These are phyloP conservation scores for Sistotremastrum niveocremeum DNA, from an alignment of 768 basidiomycete species.

Conservation along the genomic window DNA sequence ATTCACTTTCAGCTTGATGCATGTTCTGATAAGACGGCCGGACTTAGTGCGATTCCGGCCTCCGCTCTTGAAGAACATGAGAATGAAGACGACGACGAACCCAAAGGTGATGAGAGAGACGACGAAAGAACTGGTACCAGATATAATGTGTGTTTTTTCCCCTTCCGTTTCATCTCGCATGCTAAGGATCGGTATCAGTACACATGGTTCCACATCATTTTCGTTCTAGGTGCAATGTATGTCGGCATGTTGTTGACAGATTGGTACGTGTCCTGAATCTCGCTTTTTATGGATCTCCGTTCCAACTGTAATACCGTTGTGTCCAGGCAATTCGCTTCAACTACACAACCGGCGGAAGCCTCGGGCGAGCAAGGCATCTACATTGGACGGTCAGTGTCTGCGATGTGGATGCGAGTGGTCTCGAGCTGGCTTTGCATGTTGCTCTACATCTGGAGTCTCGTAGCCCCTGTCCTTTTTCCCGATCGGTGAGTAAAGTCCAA, in stretches of 20 bases:
- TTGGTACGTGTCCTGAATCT: slow-evolving; percentile 47
- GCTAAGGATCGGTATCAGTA: slow-evolving; percentile 40
- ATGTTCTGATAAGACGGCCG: not conserved
- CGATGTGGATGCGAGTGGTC: slow-evolving; percentile 99
- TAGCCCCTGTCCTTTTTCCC: slow-evolving; percentile 84
- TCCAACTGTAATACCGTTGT: not conserved
- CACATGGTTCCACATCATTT: slow-evolving; percentile 98
- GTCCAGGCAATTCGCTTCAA: slow-evolving; percentile 64
- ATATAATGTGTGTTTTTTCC: slow-evolving; percentile 62
- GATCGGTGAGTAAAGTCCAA: slow-evolving; percentile 49
- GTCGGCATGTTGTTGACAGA: slow-evolving; percentile 94
- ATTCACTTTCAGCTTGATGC: not conserved
- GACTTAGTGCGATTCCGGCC: slow-evolving; percentile 71
- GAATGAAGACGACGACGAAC: slow-evolving; percentile 40
- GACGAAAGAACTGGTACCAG: slow-evolving; percentile 90
- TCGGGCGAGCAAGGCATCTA: slow-evolving; percentile 55
- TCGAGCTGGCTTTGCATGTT: slow-evolving; percentile 90
- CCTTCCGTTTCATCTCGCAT: slow-evolving; percentile 1
- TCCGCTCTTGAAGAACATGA: slow-evolving; percentile 82
- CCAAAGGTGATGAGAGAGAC: slow-evolving; percentile 63
- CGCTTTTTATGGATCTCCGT: not conserved
- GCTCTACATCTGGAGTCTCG: slow-evolving; percentile 74
- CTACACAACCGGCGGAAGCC: slow-evolving; percentile 28
- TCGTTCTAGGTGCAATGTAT: slow-evolving; percentile 93
- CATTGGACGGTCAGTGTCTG: slow-evolving; percentile 88